phyloP scores from a whole-genome alignment of 1,139 yeast species.

The Sugiyamaella castrensis region DNA sequence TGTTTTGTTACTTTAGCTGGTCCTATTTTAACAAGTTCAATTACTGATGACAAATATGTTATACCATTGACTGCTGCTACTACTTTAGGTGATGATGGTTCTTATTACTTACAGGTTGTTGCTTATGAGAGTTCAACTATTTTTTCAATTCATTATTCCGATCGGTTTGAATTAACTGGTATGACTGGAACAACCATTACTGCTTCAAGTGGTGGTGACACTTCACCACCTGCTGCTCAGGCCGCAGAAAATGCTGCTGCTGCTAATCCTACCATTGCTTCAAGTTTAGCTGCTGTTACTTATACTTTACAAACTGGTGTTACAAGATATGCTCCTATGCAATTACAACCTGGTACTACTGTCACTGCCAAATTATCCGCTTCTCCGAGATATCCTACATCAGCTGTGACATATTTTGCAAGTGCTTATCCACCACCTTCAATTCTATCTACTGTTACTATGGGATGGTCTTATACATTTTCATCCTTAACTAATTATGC shows the following conservation, averaged over 20 bases:
- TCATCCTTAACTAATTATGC: constrained; percentile 67
- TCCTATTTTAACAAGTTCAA: background rate
- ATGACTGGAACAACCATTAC: constrained; percentile 60
- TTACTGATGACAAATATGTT: constrained; percentile 23
- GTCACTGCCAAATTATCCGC: constrained; percentile 45
- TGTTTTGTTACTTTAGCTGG: constrained; percentile 7
- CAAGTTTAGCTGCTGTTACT: constrained; percentile 50
- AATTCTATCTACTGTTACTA: constrained; percentile 57
- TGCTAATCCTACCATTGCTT: constrained; percentile 33
- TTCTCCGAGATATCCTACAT: constrained; percentile 46
- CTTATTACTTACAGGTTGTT: constrained; percentile 66
- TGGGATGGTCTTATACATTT: constrained; percentile 76
- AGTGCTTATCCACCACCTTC: constrained; percentile 38
- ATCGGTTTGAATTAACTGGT: constrained; percentile 60
- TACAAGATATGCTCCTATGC: constrained; percentile 87
- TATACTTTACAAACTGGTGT: constrained; percentile 74
- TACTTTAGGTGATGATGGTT: constrained; percentile 55
- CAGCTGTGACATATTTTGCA: constrained; percentile 59
- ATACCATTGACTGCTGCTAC: constrained; percentile 41
- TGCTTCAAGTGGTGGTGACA: constrained; percentile 42
- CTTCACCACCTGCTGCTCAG: constrained; percentile 47
- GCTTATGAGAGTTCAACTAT: constrained; percentile 39
- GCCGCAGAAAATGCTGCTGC: constrained; percentile 35
- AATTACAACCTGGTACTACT: constrained; percentile 69
- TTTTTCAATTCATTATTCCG: constrained; percentile 68